A percentile compares a stretch with the other conserved stretches of the same genome.
Evolutionary conservation across 441 rosid species (phyloP).

Genomic region (Aquilaria agallochum): DNA sequence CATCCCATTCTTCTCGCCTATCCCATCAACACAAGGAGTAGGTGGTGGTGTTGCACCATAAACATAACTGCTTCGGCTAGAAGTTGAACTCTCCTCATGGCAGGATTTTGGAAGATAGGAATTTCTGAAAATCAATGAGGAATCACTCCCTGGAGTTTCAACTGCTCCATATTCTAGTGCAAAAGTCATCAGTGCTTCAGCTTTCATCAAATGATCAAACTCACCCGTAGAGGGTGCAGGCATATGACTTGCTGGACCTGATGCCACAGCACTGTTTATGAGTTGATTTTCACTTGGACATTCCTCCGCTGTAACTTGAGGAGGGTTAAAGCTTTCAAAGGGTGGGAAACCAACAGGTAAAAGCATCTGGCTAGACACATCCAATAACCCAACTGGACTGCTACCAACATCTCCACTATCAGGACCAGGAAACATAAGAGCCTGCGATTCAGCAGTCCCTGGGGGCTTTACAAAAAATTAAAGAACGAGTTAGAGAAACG

Average conservation of each 20-base stretch:
- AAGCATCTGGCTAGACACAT: conserved; percentile 86
- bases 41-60: conserved; percentile 90
- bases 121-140: conserved; percentile 67
- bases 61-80: conserved; percentile 62
- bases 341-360: conserved; percentile 81
- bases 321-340: conserved; percentile 79
- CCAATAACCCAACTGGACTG: conserved; percentile 84
- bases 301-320: conserved; percentile 59
- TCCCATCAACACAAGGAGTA: conserved; percentile 57
- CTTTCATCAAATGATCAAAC: conserved; percentile 94
- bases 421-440: conserved; percentile 76
- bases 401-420: conserved; percentile 85
- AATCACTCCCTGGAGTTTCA: conserved; percentile 73
- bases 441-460: conserved; percentile 98
- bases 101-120: conserved; percentile 90
- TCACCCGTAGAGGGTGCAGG: conserved; percentile 54
- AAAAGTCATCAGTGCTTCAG: conserved; percentile 97
- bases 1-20: conserved; percentile 57
- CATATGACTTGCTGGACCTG: conserved; percentile 48
- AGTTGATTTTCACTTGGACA: conserved; percentile 61
- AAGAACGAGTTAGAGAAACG: no score
- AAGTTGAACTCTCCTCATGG: conserved; percentile 66
- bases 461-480: conserved; percentile 80
- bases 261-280: conserved; percentile 37
- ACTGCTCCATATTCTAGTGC: conserved; percentile 99